Conservation (phyloP, 164 flowering plant species). For the Aristolochia fimbriata region DNA sequence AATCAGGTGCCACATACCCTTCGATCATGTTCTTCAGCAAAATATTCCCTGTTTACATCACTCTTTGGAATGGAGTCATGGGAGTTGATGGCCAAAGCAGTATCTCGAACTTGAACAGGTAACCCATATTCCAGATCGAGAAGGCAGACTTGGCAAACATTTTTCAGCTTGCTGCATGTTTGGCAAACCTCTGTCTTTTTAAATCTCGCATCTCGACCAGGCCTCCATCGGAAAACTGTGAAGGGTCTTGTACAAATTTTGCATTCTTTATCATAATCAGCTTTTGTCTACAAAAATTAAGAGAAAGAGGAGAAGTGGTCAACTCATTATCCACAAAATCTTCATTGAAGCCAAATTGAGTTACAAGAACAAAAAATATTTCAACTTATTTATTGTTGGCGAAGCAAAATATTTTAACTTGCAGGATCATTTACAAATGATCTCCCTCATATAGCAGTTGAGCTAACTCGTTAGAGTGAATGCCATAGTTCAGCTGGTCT, state of each 20-base stretch:
- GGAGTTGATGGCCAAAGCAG: constrained; percentile 72
- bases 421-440: too few species aligned
- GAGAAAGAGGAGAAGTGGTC: not conserved
- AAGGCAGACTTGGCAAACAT: constrained; percentile 95
- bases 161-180: constrained; percentile 89
- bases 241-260: constrained; percentile 91
- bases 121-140: constrained; percentile 92
- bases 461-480: too few species aligned
- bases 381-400: too few species aligned
- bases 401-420: too few species aligned
- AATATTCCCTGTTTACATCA: constrained; percentile 93
- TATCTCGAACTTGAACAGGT: constrained; percentile 95
- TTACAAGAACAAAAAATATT: too few species aligned
- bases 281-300: constrained; percentile 48
- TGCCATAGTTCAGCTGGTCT: too few species aligned
- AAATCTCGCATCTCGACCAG: constrained; percentile 89
- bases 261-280: constrained; percentile 89
- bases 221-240: constrained; percentile 96
- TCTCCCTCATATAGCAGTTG: too few species aligned
- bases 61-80: constrained; percentile 92
- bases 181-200: constrained; percentile 90
- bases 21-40: constrained; percentile 94
- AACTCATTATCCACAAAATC: not conserved
- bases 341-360: not conserved
- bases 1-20: constrained; percentile 40